Percentiles rank a stretch among this genome's conserved stretches.
Conservation (phyloP, 805 yeast genomes). For the Hanseniaspora singularis region DNA sequence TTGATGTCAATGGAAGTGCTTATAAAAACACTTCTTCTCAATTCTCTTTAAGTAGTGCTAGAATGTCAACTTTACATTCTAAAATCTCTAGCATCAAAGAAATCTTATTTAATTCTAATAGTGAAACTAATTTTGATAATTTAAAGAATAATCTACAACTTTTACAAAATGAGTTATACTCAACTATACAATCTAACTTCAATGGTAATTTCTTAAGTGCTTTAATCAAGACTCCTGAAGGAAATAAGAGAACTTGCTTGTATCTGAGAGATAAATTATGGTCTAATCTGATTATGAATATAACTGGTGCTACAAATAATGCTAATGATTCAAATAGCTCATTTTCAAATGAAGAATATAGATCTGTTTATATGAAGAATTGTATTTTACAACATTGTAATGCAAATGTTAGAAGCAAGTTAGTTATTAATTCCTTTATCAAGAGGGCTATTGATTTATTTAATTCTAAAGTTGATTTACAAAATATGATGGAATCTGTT, state of each 20-base stretch:
- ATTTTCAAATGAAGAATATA: constrained; percentile 3
- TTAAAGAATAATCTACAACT: constrained; percentile 10
- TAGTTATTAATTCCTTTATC: constrained; percentile 14
- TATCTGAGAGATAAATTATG: constrained; percentile 14
- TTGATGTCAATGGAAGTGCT: background rate
- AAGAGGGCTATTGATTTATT: constrained; percentile 14
- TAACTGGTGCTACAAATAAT: constrained; percentile 3
- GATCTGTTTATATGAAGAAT: constrained; percentile 13
- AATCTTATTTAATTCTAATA: background rate
- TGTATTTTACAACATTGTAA: constrained; percentile 14
- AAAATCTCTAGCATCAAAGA: background rate
- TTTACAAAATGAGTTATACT: constrained; percentile 9
- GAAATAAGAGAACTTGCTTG: constrained; percentile 11
- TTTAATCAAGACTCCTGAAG: constrained; percentile 13
- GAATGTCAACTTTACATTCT: background rate
- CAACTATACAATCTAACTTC: constrained; percentile 12
- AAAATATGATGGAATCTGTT: constrained; percentile 13
- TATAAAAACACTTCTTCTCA: background rate
- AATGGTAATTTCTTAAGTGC: constrained; percentile 14
- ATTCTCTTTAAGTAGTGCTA: background rate
- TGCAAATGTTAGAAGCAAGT: constrained; percentile 12
- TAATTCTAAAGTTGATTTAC: constrained; percentile 12
- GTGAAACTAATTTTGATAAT: constrained; percentile 11
- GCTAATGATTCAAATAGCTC: background rate
- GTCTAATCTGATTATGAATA: constrained; percentile 14